phyloP scores from a whole-genome alignment of 2,329 filamentous ascomycete genomes.

The Eutypella sp. region DNA sequence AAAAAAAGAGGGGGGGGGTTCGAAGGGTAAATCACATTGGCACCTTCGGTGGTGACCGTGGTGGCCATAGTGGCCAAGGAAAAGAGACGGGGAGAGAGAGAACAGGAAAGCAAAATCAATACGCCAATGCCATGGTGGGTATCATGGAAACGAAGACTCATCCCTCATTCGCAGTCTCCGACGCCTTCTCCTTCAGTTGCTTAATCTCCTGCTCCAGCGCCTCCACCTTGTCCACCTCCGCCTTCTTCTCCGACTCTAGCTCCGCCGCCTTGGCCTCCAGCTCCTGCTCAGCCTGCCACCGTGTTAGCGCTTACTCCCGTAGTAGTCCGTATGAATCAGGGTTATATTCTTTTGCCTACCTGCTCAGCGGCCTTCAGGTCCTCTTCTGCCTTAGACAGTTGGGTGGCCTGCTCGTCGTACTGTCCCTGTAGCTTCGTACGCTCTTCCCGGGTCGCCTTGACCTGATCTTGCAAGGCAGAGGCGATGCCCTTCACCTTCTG shows the following conservation, averaged over 20 bases:
- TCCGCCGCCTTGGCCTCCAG: slow-evolving; percentile 20
- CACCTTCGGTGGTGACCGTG: no score
- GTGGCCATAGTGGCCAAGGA: no score
- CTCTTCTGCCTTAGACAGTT: slow-evolving; percentile 30
- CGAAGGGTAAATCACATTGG: no score
- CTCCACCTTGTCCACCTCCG: slow-evolving; percentile 11
- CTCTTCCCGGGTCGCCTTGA: slow-evolving; percentile 23
- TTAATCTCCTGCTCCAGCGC: slow-evolving; percentile 16
- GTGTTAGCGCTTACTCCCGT: slow-evolving; percentile 2
- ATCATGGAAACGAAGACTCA: slow-evolving; percentile 1
- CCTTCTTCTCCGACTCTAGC: slow-evolving; percentile 20
- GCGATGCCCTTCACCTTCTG: slow-evolving; percentile 11
- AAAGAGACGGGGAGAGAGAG: neutral
- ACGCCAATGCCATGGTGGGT: neutral
- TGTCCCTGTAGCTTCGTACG: slow-evolving; percentile 25
- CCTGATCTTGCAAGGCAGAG: slow-evolving; percentile 15
- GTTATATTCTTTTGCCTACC: slow-evolving; percentile 20
- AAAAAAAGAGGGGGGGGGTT: no score
- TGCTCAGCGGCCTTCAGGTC: slow-evolving; percentile 28
- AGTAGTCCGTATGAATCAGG: neutral
- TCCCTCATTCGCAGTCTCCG: neutral
- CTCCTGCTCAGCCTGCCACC: slow-evolving; percentile 19
- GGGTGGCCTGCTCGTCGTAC: slow-evolving; percentile 24
- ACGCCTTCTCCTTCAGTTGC: slow-evolving; percentile 8
- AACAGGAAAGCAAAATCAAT: neutral